A percentile compares a stretch with the other conserved stretches of the same genome.
These are phyloP conservation scores for Pseudofabraea citricarpa DNA, from an alignment of 2,329 filamentous ascomycete genomes.

Conservation along the genomic window DNA sequence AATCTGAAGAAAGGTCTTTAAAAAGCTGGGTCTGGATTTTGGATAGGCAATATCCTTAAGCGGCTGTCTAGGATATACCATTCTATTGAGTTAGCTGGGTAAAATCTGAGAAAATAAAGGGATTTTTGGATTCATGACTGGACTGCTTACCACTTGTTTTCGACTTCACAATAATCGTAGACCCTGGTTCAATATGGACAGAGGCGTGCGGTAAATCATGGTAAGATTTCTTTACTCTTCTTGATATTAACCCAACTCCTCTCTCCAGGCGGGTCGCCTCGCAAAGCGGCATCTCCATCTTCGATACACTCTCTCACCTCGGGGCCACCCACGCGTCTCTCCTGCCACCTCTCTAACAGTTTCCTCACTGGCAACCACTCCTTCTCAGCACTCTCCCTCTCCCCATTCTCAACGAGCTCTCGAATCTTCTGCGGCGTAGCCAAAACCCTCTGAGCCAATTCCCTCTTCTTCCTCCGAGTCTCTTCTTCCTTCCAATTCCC, in stretches of 20 bases:
- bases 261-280: conserved; percentile 18
- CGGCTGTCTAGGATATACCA: too few relatives aligned
- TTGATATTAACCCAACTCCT: conserved; percentile 1
- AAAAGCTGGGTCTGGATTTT: conserved; percentile 40
- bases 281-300: conserved; percentile 27
- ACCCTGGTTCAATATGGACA: too few relatives aligned
- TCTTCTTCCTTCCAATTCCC: conserved; percentile 53
- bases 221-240: neutral
- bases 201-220: neutral
- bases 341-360: conserved; percentile 25
- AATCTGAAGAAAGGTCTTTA: conserved; percentile 59
- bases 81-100: too few relatives aligned
- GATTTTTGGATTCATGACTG: too few relatives aligned
- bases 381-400: conserved; percentile 54
- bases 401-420: conserved; percentile 53
- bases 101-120: too few relatives aligned
- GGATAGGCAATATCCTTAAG: conserved; percentile 12
- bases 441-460: conserved; percentile 19
- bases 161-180: too few relatives aligned
- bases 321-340: conserved; percentile 25
- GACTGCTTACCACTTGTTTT: too few relatives aligned
- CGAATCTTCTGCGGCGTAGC: conserved; percentile 41
- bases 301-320: conserved; percentile 28
- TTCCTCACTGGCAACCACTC: conserved; percentile 27
- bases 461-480: conserved; percentile 37